Conservation (phyloP, 169 alveolate species). For the Eimeria praecox region DNA sequence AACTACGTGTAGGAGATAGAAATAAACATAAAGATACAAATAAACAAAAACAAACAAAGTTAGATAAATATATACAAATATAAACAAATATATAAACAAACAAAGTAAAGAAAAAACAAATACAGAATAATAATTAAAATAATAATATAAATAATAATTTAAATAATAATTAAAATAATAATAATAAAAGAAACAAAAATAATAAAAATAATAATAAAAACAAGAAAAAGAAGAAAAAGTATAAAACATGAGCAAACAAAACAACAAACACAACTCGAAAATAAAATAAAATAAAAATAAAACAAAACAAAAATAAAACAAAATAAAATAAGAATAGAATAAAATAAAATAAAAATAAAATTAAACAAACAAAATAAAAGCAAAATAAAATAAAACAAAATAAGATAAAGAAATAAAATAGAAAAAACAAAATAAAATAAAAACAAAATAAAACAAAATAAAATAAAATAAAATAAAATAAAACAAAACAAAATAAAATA, state of each 20-base stretch:
- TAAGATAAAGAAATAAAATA: not conserved
- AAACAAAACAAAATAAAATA: no score
- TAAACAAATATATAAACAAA: not conserved
- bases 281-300: not conserved
- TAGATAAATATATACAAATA: not conserved
- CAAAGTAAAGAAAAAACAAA: not conserved
- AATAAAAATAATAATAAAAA: not conserved
- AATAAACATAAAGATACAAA: no score
- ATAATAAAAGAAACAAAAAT: not conserved
- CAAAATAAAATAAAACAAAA: not conserved
- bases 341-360: not conserved
- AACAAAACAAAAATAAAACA: no score
- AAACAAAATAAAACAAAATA: not conserved
- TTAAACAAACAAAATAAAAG: not conserved
- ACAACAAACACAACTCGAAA: no score
- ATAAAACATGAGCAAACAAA: no score
- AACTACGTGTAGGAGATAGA: not conserved
- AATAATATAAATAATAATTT: not conserved
- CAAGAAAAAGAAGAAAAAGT: no score
- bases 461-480: not conserved
- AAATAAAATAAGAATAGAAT: no score
- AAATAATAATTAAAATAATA: not conserved
- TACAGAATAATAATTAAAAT: not conserved
- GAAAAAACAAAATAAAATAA: not conserved
- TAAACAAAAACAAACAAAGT: not conserved